A percentile compares a stretch with the other conserved stretches of the same genome.
phyloP scores from a whole-genome alignment of 352 stramenopile species.

The Globisporangium sylvaticum region DNA sequence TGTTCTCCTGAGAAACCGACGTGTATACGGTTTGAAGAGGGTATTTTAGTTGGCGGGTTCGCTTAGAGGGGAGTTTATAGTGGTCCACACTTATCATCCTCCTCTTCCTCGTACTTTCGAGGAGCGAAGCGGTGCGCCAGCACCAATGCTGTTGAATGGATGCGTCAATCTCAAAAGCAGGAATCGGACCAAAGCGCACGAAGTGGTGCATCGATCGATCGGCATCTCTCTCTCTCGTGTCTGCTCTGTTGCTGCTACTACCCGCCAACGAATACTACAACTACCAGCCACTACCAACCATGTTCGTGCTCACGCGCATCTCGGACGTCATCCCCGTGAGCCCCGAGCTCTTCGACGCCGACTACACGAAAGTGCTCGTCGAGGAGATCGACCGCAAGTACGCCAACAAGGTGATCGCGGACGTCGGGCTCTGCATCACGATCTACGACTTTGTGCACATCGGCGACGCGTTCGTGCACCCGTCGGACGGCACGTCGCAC shows the following conservation, averaged over 20 bases:
- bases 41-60: no score
- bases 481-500: conserved; percentile 82
- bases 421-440: conserved; percentile 85
- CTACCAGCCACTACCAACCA: conserved; percentile 13
- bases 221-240: not conserved
- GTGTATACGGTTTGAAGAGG: no score
- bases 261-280: not conserved
- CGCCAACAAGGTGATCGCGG: conserved; percentile 86
- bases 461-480: conserved; percentile 81
- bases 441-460: conserved; percentile 89
- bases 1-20: no score
- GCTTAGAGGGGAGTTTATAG: no score
- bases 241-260: not conserved
- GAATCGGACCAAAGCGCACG: not conserved
- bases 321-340: conserved; percentile 84
- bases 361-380: conserved; percentile 82
- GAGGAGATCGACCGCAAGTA: conserved; percentile 91
- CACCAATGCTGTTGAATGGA: not conserved
- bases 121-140: not conserved
- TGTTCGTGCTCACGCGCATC: conserved; percentile 85
- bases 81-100: not conserved
- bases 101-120: not conserved
- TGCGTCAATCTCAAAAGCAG: not conserved
- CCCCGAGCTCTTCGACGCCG: conserved; percentile 72
- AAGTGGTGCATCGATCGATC: not conserved